A percentile compares a stretch with the other conserved stretches of the same genome.
Conservation (phyloP, 75 land plant species). For the Chamaecyparis obtusa region DNA sequence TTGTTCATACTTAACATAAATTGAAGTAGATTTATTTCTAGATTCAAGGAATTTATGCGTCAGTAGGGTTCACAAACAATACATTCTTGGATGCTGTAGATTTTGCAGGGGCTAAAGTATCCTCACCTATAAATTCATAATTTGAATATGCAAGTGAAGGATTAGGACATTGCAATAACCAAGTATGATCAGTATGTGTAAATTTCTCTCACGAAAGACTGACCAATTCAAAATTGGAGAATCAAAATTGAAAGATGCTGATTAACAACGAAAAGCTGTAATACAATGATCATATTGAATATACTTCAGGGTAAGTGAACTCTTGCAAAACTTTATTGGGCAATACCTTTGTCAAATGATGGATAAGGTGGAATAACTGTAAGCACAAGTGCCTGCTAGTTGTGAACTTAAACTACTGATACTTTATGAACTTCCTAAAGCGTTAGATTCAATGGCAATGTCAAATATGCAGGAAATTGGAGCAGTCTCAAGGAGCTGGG, state of each 20-base stretch:
- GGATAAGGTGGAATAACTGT: neutral
- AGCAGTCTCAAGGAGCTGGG: neutral
- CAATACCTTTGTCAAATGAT: neutral
- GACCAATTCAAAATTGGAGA: neutral
- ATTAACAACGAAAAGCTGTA: neutral
- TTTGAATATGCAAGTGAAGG: neutral
- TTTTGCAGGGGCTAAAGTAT: too few relatives aligned
- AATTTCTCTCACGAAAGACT: neutral
- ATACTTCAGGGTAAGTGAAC: too few relatives aligned
- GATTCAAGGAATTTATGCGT: too few relatives aligned
- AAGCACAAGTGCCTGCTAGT: neutral
- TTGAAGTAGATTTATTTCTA: too few relatives aligned
- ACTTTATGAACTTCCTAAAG: neutral
- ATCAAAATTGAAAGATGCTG: neutral
- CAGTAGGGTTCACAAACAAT: too few relatives aligned
- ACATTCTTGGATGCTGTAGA: too few relatives aligned
- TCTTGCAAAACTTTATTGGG: too few relatives aligned
- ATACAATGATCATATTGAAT: neutral
- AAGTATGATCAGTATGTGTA: neutral
- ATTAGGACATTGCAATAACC: neutral
- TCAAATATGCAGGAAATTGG: neutral
- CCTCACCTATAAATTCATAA: too few relatives aligned
- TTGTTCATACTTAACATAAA: too few relatives aligned
- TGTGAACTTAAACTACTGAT: neutral
- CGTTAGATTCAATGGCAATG: neutral